Percentiles rank a stretch among this genome's conserved stretches.
These are phyloP conservation scores for Calonectria montana DNA, from an alignment of 2,329 filamentous ascomycete genomes.

Conservation along the genomic window DNA sequence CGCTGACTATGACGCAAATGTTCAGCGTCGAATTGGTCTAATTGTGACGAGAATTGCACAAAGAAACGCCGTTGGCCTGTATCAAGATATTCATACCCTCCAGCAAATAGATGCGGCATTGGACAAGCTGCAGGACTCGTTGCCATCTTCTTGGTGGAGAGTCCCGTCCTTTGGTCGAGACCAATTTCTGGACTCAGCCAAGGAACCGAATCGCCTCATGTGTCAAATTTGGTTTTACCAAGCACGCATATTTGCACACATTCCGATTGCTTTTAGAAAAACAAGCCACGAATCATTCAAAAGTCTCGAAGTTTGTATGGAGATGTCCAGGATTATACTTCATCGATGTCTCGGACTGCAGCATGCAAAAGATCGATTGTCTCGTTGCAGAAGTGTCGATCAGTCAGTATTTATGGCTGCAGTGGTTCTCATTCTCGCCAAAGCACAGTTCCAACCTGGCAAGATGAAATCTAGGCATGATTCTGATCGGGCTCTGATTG, in stretches of 20 bases:
- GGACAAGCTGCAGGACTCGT: conserved; percentile 8
- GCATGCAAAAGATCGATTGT: conserved; percentile 17
- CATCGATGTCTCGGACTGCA: conserved; percentile 25
- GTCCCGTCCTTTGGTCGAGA: conserved; percentile 16
- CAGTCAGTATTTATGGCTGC: conserved; percentile 23
- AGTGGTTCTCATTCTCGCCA: conserved; percentile 16
- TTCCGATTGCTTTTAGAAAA: conserved; percentile 24
- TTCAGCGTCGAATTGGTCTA: conserved; percentile 22
- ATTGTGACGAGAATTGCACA: conserved; percentile 25
- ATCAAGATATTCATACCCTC: conserved; percentile 3
- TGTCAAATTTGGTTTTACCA: conserved; percentile 31
- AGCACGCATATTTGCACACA: conserved; percentile 17
- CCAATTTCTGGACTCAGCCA: conserved; percentile 18
- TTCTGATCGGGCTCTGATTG: conserved; percentile 22
- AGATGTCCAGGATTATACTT: conserved; percentile 25
- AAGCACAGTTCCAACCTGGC: conserved; percentile 7
- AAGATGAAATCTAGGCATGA: conserved; percentile 9
- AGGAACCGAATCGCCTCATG: conserved; percentile 20
- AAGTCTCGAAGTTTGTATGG: conserved; percentile 22
- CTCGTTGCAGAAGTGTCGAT: conserved; percentile 23
- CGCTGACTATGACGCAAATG: conserved; percentile 17
- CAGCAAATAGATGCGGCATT: conserved; percentile 15
- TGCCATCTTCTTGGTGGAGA: conserved; percentile 28
- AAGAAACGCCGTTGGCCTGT: conserved; percentile 19
- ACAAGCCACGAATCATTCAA: background rate